These are phyloP conservation scores for Mrakia gelida DNA, from an alignment of 768 basidiomycete genomes.

Conservation along the genomic window DNA sequence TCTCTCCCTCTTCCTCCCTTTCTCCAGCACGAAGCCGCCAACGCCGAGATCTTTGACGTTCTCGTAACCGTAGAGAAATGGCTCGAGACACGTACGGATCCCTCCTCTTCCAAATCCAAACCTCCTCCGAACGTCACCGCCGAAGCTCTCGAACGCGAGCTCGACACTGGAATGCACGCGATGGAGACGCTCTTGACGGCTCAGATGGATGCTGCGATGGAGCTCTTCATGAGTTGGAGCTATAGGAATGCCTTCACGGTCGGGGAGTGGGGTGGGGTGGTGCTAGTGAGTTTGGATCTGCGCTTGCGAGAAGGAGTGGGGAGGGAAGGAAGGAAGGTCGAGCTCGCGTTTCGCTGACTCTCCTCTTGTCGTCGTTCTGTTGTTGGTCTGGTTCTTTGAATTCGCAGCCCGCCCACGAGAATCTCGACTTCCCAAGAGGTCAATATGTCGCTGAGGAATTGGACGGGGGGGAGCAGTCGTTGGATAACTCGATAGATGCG, in stretches of 20 bases:
- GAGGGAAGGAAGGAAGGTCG: background rate
- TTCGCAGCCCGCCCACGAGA: conserved; percentile 27
- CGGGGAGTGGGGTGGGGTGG: conserved; percentile 25
- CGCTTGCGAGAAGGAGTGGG: background rate
- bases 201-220: conserved; percentile 29
- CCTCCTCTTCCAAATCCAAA: conserved; percentile 5
- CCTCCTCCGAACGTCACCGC: background rate
- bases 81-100: conserved; percentile 9
- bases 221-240: conserved; percentile 25
- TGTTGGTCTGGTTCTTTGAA: background rate
- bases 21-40: conserved; percentile 30
- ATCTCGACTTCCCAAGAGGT: conserved; percentile 25
- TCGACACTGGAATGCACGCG: conserved; percentile 27
- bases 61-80: conserved; percentile 26
- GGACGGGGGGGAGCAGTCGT: conserved; percentile 18
- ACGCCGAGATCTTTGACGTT: conserved; percentile 30
- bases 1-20: background rate
- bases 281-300: conserved; percentile 10
- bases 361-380: no score
- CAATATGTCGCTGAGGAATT: conserved; percentile 26
- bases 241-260: conserved; percentile 30
- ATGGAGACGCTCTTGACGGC: conserved; percentile 27
- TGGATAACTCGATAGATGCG: conserved; percentile 22
- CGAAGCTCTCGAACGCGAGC: conserved; percentile 24
- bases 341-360: background rate